Percentiles rank a stretch among this genome's conserved stretches.
phyloP scores from a whole-genome alignment of 2,329 filamentous ascomycete genomes.

The Phaeomoniella chlamydospora region DNA sequence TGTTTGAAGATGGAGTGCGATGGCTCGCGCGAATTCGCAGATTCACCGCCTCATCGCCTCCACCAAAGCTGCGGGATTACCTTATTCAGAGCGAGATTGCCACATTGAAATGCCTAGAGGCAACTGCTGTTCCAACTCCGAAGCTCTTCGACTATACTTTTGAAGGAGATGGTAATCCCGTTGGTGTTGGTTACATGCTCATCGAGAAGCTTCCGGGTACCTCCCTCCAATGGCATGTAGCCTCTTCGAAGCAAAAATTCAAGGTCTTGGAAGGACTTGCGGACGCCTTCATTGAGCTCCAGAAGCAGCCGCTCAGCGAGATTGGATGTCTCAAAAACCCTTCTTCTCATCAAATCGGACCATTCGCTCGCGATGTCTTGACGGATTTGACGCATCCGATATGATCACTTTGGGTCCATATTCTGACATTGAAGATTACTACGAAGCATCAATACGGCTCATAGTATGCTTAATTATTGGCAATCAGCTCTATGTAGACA shows the following conservation, averaged over 20 bases:
- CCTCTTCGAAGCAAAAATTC: constrained; percentile 17
- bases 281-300: constrained; percentile 24
- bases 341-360: constrained; percentile 14
- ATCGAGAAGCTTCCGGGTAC: constrained; percentile 27
- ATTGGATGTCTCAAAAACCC: constrained; percentile 21
- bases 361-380: no score
- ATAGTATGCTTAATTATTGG: constrained; percentile 22
- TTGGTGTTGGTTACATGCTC: constrained; percentile 26
- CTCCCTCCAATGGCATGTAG: constrained; percentile 20
- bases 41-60: constrained; percentile 26
- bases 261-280: constrained; percentile 24
- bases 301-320: constrained; percentile 19
- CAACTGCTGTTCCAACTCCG: constrained; percentile 21
- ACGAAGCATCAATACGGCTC: constrained; percentile 17
- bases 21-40: constrained; percentile 30
- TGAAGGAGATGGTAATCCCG: constrained; percentile 10
- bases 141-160: constrained; percentile 23
- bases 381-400: constrained; percentile 19
- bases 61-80: constrained; percentile 11
- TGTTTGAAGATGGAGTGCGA: constrained; percentile 26
- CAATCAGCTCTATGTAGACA: constrained; percentile 20
- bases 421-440: constrained; percentile 20
- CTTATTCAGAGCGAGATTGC: constrained; percentile 26
- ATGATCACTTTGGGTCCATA: constrained; percentile 19
- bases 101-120: constrained; percentile 24